Evolutionary conservation across 23 red algal genomes (phyloP), one percentile per base, ranked within the genome.

Genomic region (Cyanidioschyzon merolae): DNA sequence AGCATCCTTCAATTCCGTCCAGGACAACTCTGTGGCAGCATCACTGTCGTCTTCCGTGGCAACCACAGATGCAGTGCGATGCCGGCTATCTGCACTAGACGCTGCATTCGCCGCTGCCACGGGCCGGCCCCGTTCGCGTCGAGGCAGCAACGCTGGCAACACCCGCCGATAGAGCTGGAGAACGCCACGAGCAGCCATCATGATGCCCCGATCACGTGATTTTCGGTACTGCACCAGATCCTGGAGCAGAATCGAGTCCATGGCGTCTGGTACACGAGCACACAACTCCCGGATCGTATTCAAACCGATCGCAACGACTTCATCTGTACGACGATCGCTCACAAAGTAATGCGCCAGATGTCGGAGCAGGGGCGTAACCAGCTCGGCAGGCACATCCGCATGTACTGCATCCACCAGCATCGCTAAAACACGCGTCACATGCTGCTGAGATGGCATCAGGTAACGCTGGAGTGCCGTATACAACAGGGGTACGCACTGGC

Each of bases 281-380:
- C 93, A 97, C 27, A 97, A 82, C 37, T 83, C 86, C 1, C 93
- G 84, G 74, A 97, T 82, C 17, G 93, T 40, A 59, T 97, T 97
- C 27, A 97, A 71, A 16, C 93, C 93, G 0, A 86, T 85, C 0
- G 93, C 93, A 27, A 90, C 80, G 38, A 84, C 81, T 25, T 86
- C 74, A 1, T 82, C 88, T 16, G 84, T 84, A 67, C 88, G 77
- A 39, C 89, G 75, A 57, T 90, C 88, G 21, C 80, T 83, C 37
- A 97, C 88, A 88, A 97, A 97, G 26, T 83, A 89, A 75, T 97
- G 78, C 0, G 93, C 93, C 38, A 97, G 82, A 39, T 83, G 80
- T 32, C 89, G 80, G 27, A 97, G 34, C 7, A 97, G 74, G 57
- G 89, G 84, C 41, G 90, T 85, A 0, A 97, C 75, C 50, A 83